A percentile compares a stretch with the other conserved stretches of the same genome.
Conservation (phyloP, 1,284 basidiomycete species). For the Leccinum pallidistipes region DNA sequence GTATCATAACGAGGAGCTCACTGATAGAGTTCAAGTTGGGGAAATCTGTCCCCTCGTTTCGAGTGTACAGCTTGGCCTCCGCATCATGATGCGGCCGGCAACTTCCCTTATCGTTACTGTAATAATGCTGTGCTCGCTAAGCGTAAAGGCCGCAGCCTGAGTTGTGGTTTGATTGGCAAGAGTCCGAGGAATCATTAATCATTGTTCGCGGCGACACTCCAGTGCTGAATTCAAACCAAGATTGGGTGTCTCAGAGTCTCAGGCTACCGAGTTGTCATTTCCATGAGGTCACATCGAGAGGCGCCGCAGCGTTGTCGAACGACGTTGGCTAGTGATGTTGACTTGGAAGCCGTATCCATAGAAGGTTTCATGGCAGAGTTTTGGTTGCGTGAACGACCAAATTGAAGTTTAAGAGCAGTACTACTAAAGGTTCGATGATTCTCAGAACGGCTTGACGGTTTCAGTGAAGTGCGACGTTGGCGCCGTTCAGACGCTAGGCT, state of each 20-base stretch:
- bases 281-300: not conserved
- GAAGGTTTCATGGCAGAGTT: not conserved
- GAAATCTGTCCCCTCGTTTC: constrained; percentile 7
- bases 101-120: not conserved
- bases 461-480: too few relatives aligned
- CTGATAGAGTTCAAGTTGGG: not conserved
- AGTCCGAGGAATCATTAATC: too few relatives aligned
- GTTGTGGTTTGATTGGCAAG: too few relatives aligned
- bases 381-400: not conserved
- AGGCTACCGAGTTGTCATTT: not conserved
- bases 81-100: not conserved
- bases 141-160: not conserved
- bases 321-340: not conserved
- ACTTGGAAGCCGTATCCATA: too few relatives aligned
- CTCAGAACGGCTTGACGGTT: too few relatives aligned
- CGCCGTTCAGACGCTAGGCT: too few relatives aligned
- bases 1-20: not conserved
- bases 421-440: too few relatives aligned
- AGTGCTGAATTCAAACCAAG: too few relatives aligned
- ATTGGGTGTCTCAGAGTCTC: not conserved
- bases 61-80: not conserved
- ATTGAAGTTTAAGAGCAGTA: too few relatives aligned
- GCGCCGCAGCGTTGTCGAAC: not conserved
- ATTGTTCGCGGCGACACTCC: not conserved
- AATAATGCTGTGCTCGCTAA: not conserved